Base-by-base conservation (phyloP, 768 basidiomycete genomes). In the Termitomyces sp. region DNA sequence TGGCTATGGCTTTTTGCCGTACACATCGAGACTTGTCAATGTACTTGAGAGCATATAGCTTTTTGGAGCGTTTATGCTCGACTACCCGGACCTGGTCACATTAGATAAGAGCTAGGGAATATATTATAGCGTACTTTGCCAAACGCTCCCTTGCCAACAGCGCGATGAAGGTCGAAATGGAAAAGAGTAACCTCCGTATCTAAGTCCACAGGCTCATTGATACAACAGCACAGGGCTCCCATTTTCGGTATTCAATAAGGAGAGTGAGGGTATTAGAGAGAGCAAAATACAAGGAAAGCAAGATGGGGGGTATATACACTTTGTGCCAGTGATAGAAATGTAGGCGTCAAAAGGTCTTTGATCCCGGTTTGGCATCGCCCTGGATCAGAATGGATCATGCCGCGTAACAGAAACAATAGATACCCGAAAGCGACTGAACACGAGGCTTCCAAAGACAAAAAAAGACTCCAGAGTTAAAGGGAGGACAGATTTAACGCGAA, bases 131-230 rank as follows among this genome's bases (percentile, higher is more conserved):
- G 37, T 52, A 94, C 95, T 86, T 98, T 98, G 70, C 96, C 96
- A 76, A 98, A 99, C 26, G 96, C 94, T 45, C 97, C 96, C 71
- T 94, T 97, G 43, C 97, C 97, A 14, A 98, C 92, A 21, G 91
- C 92, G 48, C 94, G 84, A 68, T 97, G 87, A 47, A 99, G 87
- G 68, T 96, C 91, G 67, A 98, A 99, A 75, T 98, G 96, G 74
- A 89, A 98, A 49, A 99, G 86, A 68, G 85, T 91, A 71, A 88
- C 84, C 66, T 94, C 91, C 47, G 80, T 77, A 61, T 90, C 86
- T 70, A 91, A 91, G 75, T 94, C 91, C 63, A 94, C 82, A 21
- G 89, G 89, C 73, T 91, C 79, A 71, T 84, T 83, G 66, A 83
- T 77, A 68, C 80, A 80, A 70, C 79, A 81, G 57, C 70, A 70